Conservation (phyloP, 768 basidiomycete species). For the Hemileccinum impolitum region DNA sequence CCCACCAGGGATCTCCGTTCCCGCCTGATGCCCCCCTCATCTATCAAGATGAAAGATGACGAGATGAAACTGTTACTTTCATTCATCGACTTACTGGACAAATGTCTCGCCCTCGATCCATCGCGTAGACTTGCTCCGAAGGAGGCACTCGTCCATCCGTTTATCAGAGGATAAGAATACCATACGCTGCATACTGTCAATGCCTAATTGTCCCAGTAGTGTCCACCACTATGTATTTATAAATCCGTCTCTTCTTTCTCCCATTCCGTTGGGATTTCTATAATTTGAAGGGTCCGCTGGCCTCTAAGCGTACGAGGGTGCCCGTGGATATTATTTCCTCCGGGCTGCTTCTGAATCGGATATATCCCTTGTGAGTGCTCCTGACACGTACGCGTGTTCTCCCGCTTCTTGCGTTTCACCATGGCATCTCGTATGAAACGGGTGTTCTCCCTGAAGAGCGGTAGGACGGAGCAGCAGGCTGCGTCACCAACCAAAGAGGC, state of each 20-base stretch:
- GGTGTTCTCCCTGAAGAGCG: slow-evolving; percentile 10
- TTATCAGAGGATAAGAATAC: slow-evolving; percentile 57
- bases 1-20: slow-evolving; percentile 77
- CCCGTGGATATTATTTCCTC: too few species aligned
- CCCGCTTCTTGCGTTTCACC: neutral
- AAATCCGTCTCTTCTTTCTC: neutral
- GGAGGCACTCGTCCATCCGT: slow-evolving; percentile 85
- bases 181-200: slow-evolving; percentile 6
- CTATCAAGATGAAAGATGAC: slow-evolving; percentile 82
- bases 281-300: too few species aligned
- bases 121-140: slow-evolving; percentile 82
- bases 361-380: too few species aligned
- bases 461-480: neutral
- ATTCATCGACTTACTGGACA: slow-evolving; percentile 90
- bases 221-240: slow-evolving; percentile 2
- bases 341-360: too few species aligned
- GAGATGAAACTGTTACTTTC: slow-evolving; percentile 74
- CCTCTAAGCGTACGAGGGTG: too few species aligned
- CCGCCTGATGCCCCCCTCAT: slow-evolving; percentile 75
- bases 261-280: too few species aligned
- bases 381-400: neutral
- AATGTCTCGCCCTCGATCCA: slow-evolving; percentile 85
- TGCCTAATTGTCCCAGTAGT: slow-evolving; percentile 11
- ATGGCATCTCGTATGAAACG: slow-evolving; percentile 17
- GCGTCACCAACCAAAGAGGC: neutral